These are phyloP conservation scores for Cafeteria roenbergensis DNA, from an alignment of 108 stramenopile species.

Conservation along the genomic window DNA sequence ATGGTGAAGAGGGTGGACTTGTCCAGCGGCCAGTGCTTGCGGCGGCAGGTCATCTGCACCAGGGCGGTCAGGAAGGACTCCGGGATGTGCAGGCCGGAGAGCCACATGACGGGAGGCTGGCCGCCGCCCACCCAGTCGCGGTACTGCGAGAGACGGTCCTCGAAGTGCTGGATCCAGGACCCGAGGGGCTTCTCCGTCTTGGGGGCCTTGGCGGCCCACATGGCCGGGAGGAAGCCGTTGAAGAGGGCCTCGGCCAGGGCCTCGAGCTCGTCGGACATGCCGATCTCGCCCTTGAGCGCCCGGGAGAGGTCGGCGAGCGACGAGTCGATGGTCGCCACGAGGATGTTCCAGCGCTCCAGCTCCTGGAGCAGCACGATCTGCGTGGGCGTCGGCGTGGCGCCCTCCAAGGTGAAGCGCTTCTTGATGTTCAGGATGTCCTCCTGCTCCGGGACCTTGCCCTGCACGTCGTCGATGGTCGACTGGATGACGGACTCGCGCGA, in stretches of 20 bases:
- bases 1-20: slow-evolving; percentile 51
- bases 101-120: slow-evolving; percentile 52
- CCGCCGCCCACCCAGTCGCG: slow-evolving; percentile 38
- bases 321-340: slow-evolving; percentile 38
- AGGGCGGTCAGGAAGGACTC: slow-evolving; percentile 57
- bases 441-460: slow-evolving; percentile 41
- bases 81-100: slow-evolving; percentile 52
- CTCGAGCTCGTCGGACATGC: slow-evolving; percentile 57
- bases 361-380: slow-evolving; percentile 57
- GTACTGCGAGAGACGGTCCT: slow-evolving; percentile 37
- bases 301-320: slow-evolving; percentile 38
- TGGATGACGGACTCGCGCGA: slow-evolving; percentile 45
- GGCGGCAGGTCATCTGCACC: slow-evolving; percentile 52
- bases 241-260: slow-evolving; percentile 39
- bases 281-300: slow-evolving; percentile 51
- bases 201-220: slow-evolving; percentile 42
- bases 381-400: slow-evolving; percentile 27
- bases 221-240: slow-evolving; percentile 47
- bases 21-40: slow-evolving; percentile 49
- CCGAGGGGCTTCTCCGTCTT: slow-evolving; percentile 53
- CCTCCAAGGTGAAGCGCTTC: slow-evolving; percentile 4
- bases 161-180: slow-evolving; percentile 52
- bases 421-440: slow-evolving; percentile 19
- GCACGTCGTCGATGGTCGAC: slow-evolving; percentile 31
- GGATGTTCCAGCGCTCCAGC: slow-evolving; percentile 54